Conservation (phyloP, 306 rosid species). For the Quercus gilva region DNA sequence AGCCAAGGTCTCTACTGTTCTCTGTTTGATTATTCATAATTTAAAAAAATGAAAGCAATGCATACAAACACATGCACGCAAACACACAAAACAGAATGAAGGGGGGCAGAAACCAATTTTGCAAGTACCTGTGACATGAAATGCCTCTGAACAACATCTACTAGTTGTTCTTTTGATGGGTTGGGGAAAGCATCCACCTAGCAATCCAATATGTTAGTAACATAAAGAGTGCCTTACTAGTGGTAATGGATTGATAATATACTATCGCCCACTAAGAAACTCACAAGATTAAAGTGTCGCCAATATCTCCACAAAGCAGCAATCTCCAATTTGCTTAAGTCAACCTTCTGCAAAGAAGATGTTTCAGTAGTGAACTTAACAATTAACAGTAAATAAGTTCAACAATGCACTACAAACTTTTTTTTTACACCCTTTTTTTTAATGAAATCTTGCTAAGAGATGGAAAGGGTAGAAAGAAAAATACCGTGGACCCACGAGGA, state of each 20-base stretch:
- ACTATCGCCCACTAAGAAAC: constrained; percentile 5
- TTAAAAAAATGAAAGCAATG: too few relatives aligned
- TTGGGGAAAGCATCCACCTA: constrained; percentile 90
- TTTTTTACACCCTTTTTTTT: not conserved
- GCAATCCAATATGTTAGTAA: constrained; percentile 17
- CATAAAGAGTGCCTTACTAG: constrained; percentile 2
- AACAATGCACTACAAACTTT: not conserved
- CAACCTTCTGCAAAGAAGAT: constrained; percentile 64
- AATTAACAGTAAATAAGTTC: not conserved
- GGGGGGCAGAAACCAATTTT: not conserved
- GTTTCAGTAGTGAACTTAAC: not conserved
- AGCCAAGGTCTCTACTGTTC: too few relatives aligned
- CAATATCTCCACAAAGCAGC: constrained; percentile 97
- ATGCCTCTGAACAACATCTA: constrained; percentile 96
- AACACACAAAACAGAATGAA: not conserved
- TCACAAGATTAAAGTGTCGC: constrained; percentile 95
- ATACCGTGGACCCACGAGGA: constrained; percentile 79
- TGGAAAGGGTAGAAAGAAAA: constrained; percentile 13
- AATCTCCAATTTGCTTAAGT: constrained; percentile 90
- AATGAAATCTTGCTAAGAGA: not conserved
- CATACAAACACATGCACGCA: too few relatives aligned
- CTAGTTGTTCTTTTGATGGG: constrained; percentile 91
- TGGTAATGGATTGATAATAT: too few relatives aligned
- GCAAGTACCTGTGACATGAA: constrained; percentile 90
- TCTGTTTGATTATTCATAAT: too few relatives aligned